Percentiles rank a stretch among this genome's conserved stretches.
These are phyloP conservation scores for Penicillium sp. DNA, from an alignment of 2,329 filamentous ascomycete genomes.

Conservation along the genomic window DNA sequence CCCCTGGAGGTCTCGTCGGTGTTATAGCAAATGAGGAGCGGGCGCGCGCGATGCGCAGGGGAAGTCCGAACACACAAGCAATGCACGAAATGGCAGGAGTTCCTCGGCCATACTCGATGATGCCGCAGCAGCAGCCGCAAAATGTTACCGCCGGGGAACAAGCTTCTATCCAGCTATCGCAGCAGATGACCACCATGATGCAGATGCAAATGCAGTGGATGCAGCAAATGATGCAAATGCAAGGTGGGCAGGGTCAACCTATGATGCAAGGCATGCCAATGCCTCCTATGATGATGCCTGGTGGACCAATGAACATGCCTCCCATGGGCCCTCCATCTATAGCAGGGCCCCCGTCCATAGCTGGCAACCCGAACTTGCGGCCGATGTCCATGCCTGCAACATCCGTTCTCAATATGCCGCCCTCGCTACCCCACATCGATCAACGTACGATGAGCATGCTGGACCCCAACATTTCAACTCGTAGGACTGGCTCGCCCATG, in stretches of 20 bases:
- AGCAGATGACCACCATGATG: slow-evolving; percentile 85
- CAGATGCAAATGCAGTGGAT: slow-evolving; percentile 95
- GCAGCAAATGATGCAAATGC: slow-evolving; percentile 66
- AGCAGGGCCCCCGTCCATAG: slow-evolving; percentile 24
- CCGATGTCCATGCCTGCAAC: slow-evolving; percentile 50
- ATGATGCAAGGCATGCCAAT: slow-evolving; percentile 29
- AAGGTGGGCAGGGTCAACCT: slow-evolving; percentile 46
- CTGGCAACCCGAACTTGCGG: slow-evolving; percentile 34
- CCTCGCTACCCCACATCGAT: slow-evolving; percentile 32
- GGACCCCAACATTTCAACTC: slow-evolving; percentile 56
- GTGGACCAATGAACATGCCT: slow-evolving; percentile 6
- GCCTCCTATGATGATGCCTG: slow-evolving; percentile 18
- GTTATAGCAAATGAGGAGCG: slow-evolving; percentile 85
- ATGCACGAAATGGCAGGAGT: slow-evolving; percentile 38
- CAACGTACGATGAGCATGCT: slow-evolving; percentile 81
- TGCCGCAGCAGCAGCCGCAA: slow-evolving; percentile 24
- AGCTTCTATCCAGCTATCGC: slow-evolving; percentile 74
- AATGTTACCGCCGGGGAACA: slow-evolving; percentile 62
- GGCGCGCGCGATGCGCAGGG: slow-evolving; percentile 71
- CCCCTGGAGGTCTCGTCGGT: slow-evolving; percentile 77
- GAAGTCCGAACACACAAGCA: slow-evolving; percentile 67
- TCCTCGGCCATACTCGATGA: slow-evolving; percentile 40
- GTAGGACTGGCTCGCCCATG: slow-evolving; percentile 37
- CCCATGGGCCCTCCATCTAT: slow-evolving; percentile 14
- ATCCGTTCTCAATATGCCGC: slow-evolving; percentile 21